Evolutionary conservation across 1,139 yeast genomes (phyloP), one percentile per base, ranked within the genome.

Genomic region (Wickerhamomyces sp.): DNA sequence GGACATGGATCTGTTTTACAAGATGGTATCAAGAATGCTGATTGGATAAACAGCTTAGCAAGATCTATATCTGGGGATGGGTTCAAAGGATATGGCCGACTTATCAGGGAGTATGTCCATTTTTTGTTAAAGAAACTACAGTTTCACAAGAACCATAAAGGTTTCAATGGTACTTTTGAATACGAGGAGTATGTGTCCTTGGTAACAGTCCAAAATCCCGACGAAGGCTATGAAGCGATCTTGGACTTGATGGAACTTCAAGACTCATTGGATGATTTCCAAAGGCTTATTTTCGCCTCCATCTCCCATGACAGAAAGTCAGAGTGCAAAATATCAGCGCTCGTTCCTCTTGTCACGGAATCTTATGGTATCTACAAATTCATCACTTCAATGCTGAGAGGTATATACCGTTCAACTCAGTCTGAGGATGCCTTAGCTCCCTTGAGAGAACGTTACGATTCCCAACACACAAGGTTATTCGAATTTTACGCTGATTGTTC

Each of bases 101-200:
- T 91, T 42, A 87, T 89, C 48, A 72, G 69, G 39, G 95, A 84
- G 51, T 91, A 88, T 53, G 87, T 79, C 31, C 68, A 69, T 28
- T 84, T 76, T 45, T 62, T 91, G 40, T 62, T 84, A 37, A 72
- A 73, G 51, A 91, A 91, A 56, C 70, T 91, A 45, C 76, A 75
- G 39, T 91, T 91, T 58, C 97, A 91, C 57, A 75, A 83, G 37
- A 72, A 75, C 42, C 95, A 91, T 54, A 79, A 87, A 12, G 95
- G 89, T 3, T 91, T 89, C 62, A 89, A 85, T 54, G 97, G 97
- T 16, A 88, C 89, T 30, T 91, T 91, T 61, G 98, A 91, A 57
- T 91, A 91, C 54, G 95, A 88, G 57, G 98, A 91, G 55, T 91
- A 89, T 55, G 78, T 89, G 29, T 86, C 96, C 2, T 70, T 91